Evolutionary conservation across 495 filamentous ascomycete species (phyloP).

Genomic region (Diplogelasinospora grovesii): DNA sequence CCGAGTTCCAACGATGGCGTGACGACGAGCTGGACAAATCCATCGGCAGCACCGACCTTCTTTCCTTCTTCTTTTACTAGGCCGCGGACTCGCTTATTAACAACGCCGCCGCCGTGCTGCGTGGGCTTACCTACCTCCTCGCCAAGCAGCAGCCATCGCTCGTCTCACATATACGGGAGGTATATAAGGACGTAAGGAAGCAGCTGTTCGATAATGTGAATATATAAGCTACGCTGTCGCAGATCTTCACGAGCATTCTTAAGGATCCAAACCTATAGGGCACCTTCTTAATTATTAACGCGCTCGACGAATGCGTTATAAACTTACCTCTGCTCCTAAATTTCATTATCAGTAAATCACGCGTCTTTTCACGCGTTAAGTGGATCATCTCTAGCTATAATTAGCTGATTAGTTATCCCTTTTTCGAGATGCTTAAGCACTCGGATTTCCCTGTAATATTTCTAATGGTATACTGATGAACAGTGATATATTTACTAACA

Average conservation of each 20-base stretch:
- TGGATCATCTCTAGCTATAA: too few relatives aligned
- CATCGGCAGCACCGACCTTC: too few relatives aligned
- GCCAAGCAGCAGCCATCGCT: constrained; percentile 27
- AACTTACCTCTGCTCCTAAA: too few relatives aligned
- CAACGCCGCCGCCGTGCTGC: constrained; percentile 33
- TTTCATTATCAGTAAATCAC: too few relatives aligned
- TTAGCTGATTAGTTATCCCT: too few relatives aligned
- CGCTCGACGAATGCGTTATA: constrained; percentile 51
- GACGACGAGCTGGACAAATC: too few relatives aligned
- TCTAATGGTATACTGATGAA: too few relatives aligned
- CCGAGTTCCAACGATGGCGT: too few relatives aligned
- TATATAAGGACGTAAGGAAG: constrained; percentile 21
- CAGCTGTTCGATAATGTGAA: constrained; percentile 28
- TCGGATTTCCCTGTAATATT: too few relatives aligned
- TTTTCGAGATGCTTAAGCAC: too few relatives aligned
- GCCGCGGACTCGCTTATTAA: constrained; percentile 27
- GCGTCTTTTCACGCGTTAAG: too few relatives aligned
- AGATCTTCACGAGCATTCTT: constrained; percentile 28
- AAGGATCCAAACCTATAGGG: constrained; percentile 17
- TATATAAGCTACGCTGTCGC: constrained; percentile 21
- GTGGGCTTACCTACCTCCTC: constrained; percentile 36
- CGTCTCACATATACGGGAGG: constrained; percentile 22
- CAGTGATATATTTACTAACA: too few relatives aligned
- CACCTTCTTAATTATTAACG: constrained; percentile 38
- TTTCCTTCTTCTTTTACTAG: constrained; percentile 44